These are phyloP conservation scores for Chaetomiaceae sp. DNA, from an alignment of 2,329 filamentous ascomycete species.

Conservation along the genomic window DNA sequence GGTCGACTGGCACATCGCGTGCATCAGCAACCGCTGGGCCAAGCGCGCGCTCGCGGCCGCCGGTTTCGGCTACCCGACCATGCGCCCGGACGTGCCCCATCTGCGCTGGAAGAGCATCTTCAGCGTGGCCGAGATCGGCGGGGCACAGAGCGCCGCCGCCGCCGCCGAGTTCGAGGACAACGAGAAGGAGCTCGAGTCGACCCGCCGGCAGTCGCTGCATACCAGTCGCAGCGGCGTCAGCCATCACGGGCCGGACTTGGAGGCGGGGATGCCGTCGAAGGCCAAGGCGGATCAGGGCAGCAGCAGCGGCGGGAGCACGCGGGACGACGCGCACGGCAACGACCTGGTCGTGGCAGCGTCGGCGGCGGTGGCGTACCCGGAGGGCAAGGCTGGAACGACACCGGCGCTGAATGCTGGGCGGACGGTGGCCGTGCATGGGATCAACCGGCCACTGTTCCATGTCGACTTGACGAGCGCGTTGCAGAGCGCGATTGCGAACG, in stretches of 20 bases:
- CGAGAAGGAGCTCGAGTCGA: conserved; percentile 39
- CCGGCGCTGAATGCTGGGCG: conserved; percentile 10
- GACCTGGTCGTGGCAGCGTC: neutral
- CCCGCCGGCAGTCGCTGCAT: conserved; percentile 11
- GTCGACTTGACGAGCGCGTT: conserved; percentile 85
- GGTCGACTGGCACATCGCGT: conserved; percentile 96
- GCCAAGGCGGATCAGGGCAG: neutral
- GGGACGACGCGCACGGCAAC: neutral
- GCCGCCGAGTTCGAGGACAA: conserved; percentile 62
- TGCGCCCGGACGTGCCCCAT: conserved; percentile 46
- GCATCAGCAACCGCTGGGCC: conserved; percentile 90
- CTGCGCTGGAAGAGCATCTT: conserved; percentile 92
- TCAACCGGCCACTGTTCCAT: conserved; percentile 90
- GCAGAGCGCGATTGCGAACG: conserved; percentile 79
- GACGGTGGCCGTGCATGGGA: conserved; percentile 70
- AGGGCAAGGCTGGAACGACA: neutral
- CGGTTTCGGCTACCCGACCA: conserved; percentile 80
- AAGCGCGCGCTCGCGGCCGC: conserved; percentile 83
- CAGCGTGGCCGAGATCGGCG: conserved; percentile 79
- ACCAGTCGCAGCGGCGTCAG: neutral
- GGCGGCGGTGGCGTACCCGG: neutral
- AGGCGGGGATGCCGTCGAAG: neutral
- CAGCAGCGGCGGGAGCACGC: neutral
- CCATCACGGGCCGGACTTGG: conserved; percentile 6
- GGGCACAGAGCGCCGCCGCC: conserved; percentile 63